Conservation (phyloP, 2,329 filamentous ascomycete genomes). For the Elsinoe fawcettii region DNA sequence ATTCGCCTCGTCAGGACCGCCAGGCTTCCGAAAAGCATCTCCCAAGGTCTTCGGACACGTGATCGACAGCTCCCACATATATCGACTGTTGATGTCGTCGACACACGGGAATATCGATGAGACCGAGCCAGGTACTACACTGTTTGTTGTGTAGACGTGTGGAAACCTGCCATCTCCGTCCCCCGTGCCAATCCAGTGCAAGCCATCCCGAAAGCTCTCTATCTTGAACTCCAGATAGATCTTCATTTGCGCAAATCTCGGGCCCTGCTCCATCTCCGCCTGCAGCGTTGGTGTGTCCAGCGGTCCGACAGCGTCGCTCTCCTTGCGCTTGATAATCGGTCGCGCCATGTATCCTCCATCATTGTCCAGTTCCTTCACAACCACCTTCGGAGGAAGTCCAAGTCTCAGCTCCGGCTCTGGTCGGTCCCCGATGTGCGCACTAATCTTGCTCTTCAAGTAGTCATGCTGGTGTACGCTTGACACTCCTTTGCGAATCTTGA, state of each 20-base stretch:
- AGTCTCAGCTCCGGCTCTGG: constrained; percentile 53
- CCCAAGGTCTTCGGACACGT: constrained; percentile 80
- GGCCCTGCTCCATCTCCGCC: constrained; percentile 24
- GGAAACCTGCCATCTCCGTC: constrained; percentile 75
- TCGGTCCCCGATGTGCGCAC: constrained; percentile 47
- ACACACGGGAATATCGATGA: constrained; percentile 90
- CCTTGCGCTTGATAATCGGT: constrained; percentile 25
- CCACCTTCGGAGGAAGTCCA: constrained; percentile 51
- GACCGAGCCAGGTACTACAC: constrained; percentile 66
- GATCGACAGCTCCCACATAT: constrained; percentile 81
- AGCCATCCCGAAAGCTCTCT: constrained; percentile 68
- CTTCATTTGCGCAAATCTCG: constrained; percentile 51
- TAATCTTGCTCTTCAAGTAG: constrained; percentile 60
- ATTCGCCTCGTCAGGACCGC: constrained; percentile 17
- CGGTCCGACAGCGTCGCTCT: constrained; percentile 29
- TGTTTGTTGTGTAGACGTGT: constrained; percentile 83
- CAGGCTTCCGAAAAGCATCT: constrained; percentile 50
- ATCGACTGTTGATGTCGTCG: constrained; percentile 73
- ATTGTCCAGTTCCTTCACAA: constrained; percentile 54
- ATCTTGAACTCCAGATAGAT: constrained; percentile 70
- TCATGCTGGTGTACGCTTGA: constrained; percentile 67
- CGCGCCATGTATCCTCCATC: constrained; percentile 37
- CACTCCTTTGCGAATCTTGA: constrained; percentile 52
- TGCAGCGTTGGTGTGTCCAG: constrained; percentile 24
- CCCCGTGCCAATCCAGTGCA: constrained; percentile 85